Conservation (phyloP, 768 basidiomycete genomes). For the Suillus ampliporus region DNA sequence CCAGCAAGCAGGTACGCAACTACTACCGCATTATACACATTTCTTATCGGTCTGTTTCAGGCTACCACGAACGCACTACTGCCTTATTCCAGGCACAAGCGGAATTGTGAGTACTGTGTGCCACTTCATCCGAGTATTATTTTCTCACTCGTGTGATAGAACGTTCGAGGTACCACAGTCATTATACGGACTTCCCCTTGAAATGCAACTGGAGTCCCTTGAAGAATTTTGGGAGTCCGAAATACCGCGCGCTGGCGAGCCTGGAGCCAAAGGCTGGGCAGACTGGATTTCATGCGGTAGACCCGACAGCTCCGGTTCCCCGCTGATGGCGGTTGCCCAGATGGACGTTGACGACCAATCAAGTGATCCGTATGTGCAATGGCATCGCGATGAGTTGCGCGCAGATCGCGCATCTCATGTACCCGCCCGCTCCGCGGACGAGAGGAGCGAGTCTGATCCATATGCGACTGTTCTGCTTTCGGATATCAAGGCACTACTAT, state of each 20-base stretch:
- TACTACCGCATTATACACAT: slow-evolving; percentile 10
- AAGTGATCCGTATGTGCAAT: slow-evolving; percentile 70
- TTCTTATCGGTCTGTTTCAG: slow-evolving; percentile 40
- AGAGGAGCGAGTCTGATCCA: slow-evolving; percentile 62
- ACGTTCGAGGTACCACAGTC: slow-evolving; percentile 59
- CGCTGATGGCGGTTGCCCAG: slow-evolving; percentile 10
- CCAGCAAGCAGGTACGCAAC: slow-evolving; percentile 65
- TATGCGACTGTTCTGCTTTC: slow-evolving; percentile 75
- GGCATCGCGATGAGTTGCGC: slow-evolving; percentile 62
- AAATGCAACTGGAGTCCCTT: slow-evolving; percentile 57
- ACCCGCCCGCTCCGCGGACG: slow-evolving; percentile 61
- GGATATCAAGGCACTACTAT: slow-evolving; percentile 66
- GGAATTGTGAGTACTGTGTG: slow-evolving; percentile 63
- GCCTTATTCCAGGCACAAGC: slow-evolving; percentile 86
- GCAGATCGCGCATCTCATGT: slow-evolving; percentile 50
- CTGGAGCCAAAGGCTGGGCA: slow-evolving; percentile 69
- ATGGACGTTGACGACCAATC: slow-evolving; percentile 31
- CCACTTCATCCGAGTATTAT: slow-evolving; percentile 11
- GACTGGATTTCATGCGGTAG: slow-evolving; percentile 58
- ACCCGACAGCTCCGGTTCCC: slow-evolving; percentile 31
- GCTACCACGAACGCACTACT: slow-evolving; percentile 73
- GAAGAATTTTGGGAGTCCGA: slow-evolving; percentile 91
- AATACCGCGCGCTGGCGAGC: slow-evolving; percentile 74
- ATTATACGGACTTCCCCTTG: slow-evolving; percentile 50
- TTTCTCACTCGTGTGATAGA: slow-evolving; percentile 41